Base-by-base conservation (phyloP, 2,329 filamentous ascomycete species). In the Nothopassalora personata region DNA sequence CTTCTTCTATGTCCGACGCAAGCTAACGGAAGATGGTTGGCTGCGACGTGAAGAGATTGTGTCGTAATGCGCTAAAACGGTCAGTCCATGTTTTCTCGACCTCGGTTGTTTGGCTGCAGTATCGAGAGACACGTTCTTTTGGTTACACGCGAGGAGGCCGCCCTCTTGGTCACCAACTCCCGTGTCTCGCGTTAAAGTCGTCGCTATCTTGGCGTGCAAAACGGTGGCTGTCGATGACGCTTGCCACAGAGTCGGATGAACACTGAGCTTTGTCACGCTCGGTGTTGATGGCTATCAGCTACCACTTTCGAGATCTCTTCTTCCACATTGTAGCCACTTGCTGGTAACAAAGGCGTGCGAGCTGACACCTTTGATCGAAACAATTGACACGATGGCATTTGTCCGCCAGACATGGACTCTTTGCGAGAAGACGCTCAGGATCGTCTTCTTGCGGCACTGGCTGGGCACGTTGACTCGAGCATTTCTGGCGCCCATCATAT, bases 371-470 rank as follows among this genome's bases (percentile, higher is more conserved):
- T 18, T 43, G 39, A 11, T 15, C 46, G 46, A 49, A 23, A n/a
- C 10, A 49, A 5, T 48, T 11, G 19, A 34, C 49, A 51, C 19
- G 27, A 70, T 70, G 67, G 64, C 52, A 34, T 70, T 71, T 61
- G n/a, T 71, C 19, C 64, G 70, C 46, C 83, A 85, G 72, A 79
- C 80, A 67, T 81, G 79, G 79, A 81, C 81, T 28, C 75, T 86
- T 64, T 80, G 77, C 53, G 74, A 80, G 69, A 85, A 86, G 75
- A 85, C 82, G 56, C 71, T 85, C 47, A 73, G 79, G 19, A 77
- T 85, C 54, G 78, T 81, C 31, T 75, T 83, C 55, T 72, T 79
- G 56, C 79, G 83, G 5, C 79, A 82, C 59, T 78, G 76, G 71
- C 75, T 82, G 53, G 79, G 81, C 31, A 84, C 82, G 1, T 72